phyloP scores from a whole-genome alignment of 2,329 filamentous ascomycete genomes.

The Dothistroma pini region DNA sequence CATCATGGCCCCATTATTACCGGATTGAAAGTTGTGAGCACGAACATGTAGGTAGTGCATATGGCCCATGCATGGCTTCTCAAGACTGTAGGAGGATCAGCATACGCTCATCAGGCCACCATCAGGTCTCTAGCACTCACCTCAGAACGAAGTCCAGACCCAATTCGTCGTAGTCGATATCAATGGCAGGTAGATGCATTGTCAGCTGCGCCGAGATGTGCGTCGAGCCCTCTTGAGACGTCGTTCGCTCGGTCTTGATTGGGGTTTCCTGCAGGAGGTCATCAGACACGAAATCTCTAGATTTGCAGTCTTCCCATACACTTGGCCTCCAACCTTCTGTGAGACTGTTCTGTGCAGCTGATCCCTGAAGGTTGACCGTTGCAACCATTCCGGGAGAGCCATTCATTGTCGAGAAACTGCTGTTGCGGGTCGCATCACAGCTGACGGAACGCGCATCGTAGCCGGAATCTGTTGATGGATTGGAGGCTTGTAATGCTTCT shows the following conservation, averaged over 20 bases:
- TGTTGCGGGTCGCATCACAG: constrained; percentile 19
- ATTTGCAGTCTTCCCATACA: constrained; percentile 17
- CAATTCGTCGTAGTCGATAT: constrained; percentile 24
- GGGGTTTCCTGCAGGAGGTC: constrained; percentile 11
- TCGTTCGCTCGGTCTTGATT: constrained; percentile 1
- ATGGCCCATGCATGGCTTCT: constrained; percentile 24
- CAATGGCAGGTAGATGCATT: constrained; percentile 8
- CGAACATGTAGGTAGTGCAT: constrained; percentile 24
- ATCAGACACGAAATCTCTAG: constrained; percentile 21
- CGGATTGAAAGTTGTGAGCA: constrained; percentile 22
- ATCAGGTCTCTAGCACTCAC: constrained; percentile 9
- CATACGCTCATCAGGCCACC: neutral
- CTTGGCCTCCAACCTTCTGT: constrained; percentile 1
- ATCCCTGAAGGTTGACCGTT: constrained; percentile 10
- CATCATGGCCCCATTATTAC: constrained; percentile 7
- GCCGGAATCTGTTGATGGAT: constrained; percentile 20
- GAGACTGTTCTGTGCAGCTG: constrained; percentile 10
- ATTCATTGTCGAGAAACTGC: constrained; percentile 18
- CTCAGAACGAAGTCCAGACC: constrained; percentile 23
- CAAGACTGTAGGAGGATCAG: constrained; percentile 15
- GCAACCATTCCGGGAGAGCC: constrained; percentile 16
- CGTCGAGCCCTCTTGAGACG: neutral
- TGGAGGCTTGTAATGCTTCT: constrained; percentile 12
- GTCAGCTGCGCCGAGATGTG: constrained; percentile 3
- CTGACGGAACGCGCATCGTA: constrained; percentile 19